Base-by-base conservation (phyloP, 2,329 filamentous ascomycete species). In the Emericellopsis atlantica region DNA sequence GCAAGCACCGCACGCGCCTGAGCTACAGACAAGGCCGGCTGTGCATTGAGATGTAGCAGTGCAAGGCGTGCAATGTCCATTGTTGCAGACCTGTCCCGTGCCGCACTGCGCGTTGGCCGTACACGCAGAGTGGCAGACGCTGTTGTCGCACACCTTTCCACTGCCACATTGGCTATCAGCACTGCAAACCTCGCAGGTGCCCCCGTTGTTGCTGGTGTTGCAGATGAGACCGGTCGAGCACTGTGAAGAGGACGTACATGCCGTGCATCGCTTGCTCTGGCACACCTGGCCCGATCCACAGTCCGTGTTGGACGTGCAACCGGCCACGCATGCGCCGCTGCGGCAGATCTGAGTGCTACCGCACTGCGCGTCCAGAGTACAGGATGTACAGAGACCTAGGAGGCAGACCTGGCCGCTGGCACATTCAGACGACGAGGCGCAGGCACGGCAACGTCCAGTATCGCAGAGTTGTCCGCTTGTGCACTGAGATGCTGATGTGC, bases 401-500 rank as follows among this genome's bases (percentile, higher is more conserved):
- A 31, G 18, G 29, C 40, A 42, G 34, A 29, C 40, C n/a, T 31
- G 40, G 34, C 40, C 40, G 18, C 5, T 22, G 14, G 14, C 22
- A 34, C 40, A 42, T 21, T 42, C 16, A 11, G 34, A 12, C 12
- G 33, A 18, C n/a, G 15, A 15, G 10, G 34, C 16, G 22, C 40
- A 42, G 16, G 34, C 21, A 8, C 34, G n/a, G 34, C 34, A 37
- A 1, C 34, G n/a, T 6, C 21, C 34, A 6, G 24, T 15, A 15
- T 21, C 29, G 38, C 46, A 47, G 34, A 46, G 41, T 31, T 46
- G 44, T 4, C 44, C 44, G 29, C 37, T 5, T 15, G 35, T 40
- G 14, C 37, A 16, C 31, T 41, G 37, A 36, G 42, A 44, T 4
- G 42, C 40, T 5, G 36, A 6, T 2, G 39, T 12, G 23, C 46